Evolutionary conservation across 495 filamentous ascomycete species (phyloP), one percentile per base, ranked within the genome.

Genomic region (Penicillium canescens): DNA sequence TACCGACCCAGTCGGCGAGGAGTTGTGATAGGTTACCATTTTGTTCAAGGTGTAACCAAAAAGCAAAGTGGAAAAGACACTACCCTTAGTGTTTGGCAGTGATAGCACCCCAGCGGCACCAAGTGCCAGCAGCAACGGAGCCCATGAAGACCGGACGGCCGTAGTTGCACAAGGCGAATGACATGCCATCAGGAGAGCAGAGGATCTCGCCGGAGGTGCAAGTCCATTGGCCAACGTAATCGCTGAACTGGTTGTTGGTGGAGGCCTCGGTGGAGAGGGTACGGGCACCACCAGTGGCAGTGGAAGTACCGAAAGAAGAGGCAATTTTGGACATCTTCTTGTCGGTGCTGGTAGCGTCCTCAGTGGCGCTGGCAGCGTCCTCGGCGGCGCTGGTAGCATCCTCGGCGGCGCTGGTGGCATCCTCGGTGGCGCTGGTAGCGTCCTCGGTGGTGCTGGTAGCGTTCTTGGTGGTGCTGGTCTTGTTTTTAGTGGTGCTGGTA

Each of bases 131-230:
- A 24, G 76, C 72, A 2, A 78, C 74, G 10, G 57, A 39, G 21
- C 74, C 74, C 72, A 78, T 78, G 56, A 54, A 62, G 33, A 76
- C 55, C 5, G 68, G 65, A 5, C 26, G 44, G 4, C 65, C 64
- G 46, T 73, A 46, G 43, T 45, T 52, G 62, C 75, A 78, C 52
- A 74, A 59, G 21, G 66, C 70, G 66, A 69, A 77, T 38, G 51
- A 49, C 6, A 13, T 54, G 16, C 75, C 76, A 50, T 77, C 71
- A 9, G 68, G 55, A 3, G 65, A 57, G 56, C 76, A 79, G 21
- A 76, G 52, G 23, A 78, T 64, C 26, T 65, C 59, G 11, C 71
- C 66, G 23, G 62, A 45, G 4, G 28, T 39, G 52, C 71, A 74
- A 6, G 46, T n/a, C 20, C 49, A 60, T 26, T 51, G 16, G 16